Evolutionary conservation across 2,329 filamentous ascomycete species (phyloP).

Genomic region (Magnaporthiopsis rhizophila): DNA sequence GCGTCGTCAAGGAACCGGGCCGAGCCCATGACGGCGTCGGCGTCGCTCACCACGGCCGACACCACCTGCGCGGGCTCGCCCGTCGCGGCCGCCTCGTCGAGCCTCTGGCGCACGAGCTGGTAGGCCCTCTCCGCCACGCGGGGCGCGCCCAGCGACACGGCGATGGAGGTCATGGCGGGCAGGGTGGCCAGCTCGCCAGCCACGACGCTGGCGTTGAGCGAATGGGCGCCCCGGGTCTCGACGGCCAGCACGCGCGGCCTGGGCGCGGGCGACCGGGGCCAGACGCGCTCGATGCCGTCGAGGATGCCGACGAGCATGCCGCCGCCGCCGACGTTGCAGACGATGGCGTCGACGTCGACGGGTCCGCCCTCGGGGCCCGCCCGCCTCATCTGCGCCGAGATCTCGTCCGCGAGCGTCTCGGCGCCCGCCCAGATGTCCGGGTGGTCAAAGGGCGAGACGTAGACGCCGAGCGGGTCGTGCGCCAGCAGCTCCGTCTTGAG

Average conservation of each 20-base stretch:
- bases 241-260: conserved; percentile 52
- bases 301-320: conserved; percentile 63
- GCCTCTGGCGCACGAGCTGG: conserved; percentile 39
- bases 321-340: conserved; percentile 65
- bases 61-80: conserved; percentile 29
- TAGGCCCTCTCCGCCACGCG: conserved; percentile 52
- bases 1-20: conserved; percentile 76
- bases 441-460: conserved; percentile 60
- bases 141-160: conserved; percentile 60
- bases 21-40: conserved; percentile 71
- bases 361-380: conserved; percentile 14
- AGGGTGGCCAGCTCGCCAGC: conserved; percentile 51
- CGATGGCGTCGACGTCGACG: conserved; percentile 42
- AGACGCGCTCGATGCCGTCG: conserved; percentile 45
- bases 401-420: conserved; percentile 43
- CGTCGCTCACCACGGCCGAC: conserved; percentile 60
- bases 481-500: conserved; percentile 48
- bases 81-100: conserved; percentile 21
- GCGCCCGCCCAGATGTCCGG: conserved; percentile 60
- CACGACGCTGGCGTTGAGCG: conserved; percentile 48
- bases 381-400: conserved; percentile 24
- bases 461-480: conserved; percentile 36
- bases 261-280: conserved; percentile 13
- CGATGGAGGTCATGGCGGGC: conserved; percentile 60
- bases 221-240: conserved; percentile 66